Evolutionary conservation across 805 yeast genomes (phyloP).

Genomic region (Jamesozyma gamospora): DNA sequence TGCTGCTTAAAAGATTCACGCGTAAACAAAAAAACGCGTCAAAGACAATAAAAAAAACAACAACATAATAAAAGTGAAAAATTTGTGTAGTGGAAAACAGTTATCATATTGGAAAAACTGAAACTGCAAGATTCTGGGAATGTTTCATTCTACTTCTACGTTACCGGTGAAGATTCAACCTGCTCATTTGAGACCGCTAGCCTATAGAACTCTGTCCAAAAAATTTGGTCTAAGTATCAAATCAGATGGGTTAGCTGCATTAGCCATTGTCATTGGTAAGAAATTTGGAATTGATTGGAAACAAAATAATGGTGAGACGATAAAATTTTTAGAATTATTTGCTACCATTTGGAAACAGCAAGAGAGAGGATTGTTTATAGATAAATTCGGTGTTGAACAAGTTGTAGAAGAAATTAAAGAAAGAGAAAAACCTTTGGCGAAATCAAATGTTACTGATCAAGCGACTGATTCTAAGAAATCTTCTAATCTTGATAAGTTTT

Average conservation of each 20-base stretch:
- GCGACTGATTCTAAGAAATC: slow-evolving; percentile 1
- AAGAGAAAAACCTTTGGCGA: slow-evolving; percentile 15
- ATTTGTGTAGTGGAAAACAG: too few relatives aligned
- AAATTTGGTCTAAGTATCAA: slow-evolving; percentile 87
- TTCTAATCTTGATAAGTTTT: slow-evolving; percentile 10
- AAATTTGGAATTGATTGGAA: slow-evolving; percentile 85
- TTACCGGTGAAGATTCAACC: slow-evolving; percentile 75
- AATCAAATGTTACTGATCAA: background rate
- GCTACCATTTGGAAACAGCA: slow-evolving; percentile 83
- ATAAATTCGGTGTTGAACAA: slow-evolving; percentile 55
- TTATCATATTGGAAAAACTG: too few relatives aligned
- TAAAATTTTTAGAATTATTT: slow-evolving; percentile 51
- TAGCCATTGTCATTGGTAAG: slow-evolving; percentile 68
- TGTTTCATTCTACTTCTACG: slow-evolving; percentile 26
- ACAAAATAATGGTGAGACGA: slow-evolving; percentile 18
- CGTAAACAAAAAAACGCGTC: too few relatives aligned
- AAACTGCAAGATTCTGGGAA: too few relatives aligned
- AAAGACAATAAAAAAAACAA: too few relatives aligned
- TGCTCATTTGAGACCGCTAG: slow-evolving; percentile 78
- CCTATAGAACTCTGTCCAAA: slow-evolving; percentile 81
- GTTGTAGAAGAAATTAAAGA: slow-evolving; percentile 52
- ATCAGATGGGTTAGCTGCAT: slow-evolving; percentile 63
- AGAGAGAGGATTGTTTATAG: slow-evolving; percentile 78
- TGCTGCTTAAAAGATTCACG: too few relatives aligned
- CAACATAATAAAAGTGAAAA: too few relatives aligned